Base-by-base conservation (phyloP, 2,329 filamentous ascomycete genomes). In the Sclerotinia glacialis region DNA sequence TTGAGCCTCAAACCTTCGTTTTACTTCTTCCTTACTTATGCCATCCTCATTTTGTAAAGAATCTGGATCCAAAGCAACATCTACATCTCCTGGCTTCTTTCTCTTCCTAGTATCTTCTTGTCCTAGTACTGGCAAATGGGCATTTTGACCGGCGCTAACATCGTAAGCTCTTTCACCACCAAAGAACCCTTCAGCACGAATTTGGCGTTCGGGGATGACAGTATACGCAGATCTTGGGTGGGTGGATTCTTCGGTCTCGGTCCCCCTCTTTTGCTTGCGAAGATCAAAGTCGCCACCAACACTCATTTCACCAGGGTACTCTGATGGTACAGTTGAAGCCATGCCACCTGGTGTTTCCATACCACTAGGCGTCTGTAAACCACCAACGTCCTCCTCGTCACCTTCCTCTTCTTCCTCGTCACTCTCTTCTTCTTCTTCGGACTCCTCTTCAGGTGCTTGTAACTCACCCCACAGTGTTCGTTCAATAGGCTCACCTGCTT, bases 51-150 rank as follows among this genome's bases (percentile, higher is more conserved):
- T 83, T 70, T 86, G 86, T 68, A 99, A 78, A 47, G 89, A 85
- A 76, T 98, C 94, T 6, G 92, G 86, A 74, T 98, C 93, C 70
- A 99, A 87, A 31, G 93, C 92, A 37, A 98, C 90, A 72, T 99
- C 95, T 31, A 99, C 86, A 77, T 99, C 95, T 50, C 94, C 95
- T 5, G 91, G 93, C 84, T 97, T 97, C 86, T 98, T 99, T 74
- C 92, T 86, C 80, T 96, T 95, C 74, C 91, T 82, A 64, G 77
- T 83, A 66, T 93, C 87, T 31, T 96, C 92, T 70, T 86, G 85
- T 14, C 93, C 95, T 5, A 99, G 85, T 3, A 96, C 85, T 0
- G 91, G 90, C 68, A 91, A 78, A 68, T 83, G 80, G 28, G 81
- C 79, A 68, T 84, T 81, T 70, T 78, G 79, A 42, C 81, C 82